These are phyloP conservation scores for Fusarium denticulatum DNA, from an alignment of 2,329 filamentous ascomycete genomes.

Conservation along the genomic window DNA sequence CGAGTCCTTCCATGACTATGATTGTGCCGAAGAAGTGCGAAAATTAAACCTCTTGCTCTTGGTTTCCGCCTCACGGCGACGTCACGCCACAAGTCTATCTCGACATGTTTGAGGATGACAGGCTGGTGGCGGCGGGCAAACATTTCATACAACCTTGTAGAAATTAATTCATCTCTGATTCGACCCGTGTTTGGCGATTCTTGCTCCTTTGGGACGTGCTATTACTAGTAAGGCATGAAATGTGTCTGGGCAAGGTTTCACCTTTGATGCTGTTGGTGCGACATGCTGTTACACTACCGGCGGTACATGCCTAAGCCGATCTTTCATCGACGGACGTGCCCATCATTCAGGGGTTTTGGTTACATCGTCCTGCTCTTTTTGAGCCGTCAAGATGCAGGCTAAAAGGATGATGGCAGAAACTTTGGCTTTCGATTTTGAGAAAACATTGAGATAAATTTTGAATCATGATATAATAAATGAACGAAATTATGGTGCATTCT, in stretches of 20 bases:
- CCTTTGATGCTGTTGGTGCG: background rate
- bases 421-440: background rate
- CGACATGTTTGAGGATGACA: slow-evolving; percentile 11
- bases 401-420: background rate
- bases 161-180: slow-evolving; percentile 14
- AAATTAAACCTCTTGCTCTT: slow-evolving; percentile 65
- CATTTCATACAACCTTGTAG: slow-evolving; percentile 27
- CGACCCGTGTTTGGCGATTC: background rate
- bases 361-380: slow-evolving; percentile 25
- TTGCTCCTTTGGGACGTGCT: slow-evolving; percentile 1
- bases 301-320: slow-evolving; percentile 17
- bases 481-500: too few relatives aligned
- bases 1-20: slow-evolving; percentile 82
- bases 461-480: background rate
- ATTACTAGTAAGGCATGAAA: slow-evolving; percentile 9
- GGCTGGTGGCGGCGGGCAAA: slow-evolving; percentile 45
- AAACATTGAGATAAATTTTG: background rate
- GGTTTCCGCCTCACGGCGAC: slow-evolving; percentile 42
- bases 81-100: slow-evolving; percentile 39
- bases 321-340: slow-evolving; percentile 4
- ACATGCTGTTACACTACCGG: background rate
- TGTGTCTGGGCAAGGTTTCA: slow-evolving; percentile 25
- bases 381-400: slow-evolving; percentile 11
- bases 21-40: slow-evolving; percentile 99
- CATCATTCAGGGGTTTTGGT: slow-evolving; percentile 21